A percentile compares a stretch with the other conserved stretches of the same genome.
Conservation (phyloP, 1,284 basidiomycete genomes). For the Heliocybe sulcata region DNA sequence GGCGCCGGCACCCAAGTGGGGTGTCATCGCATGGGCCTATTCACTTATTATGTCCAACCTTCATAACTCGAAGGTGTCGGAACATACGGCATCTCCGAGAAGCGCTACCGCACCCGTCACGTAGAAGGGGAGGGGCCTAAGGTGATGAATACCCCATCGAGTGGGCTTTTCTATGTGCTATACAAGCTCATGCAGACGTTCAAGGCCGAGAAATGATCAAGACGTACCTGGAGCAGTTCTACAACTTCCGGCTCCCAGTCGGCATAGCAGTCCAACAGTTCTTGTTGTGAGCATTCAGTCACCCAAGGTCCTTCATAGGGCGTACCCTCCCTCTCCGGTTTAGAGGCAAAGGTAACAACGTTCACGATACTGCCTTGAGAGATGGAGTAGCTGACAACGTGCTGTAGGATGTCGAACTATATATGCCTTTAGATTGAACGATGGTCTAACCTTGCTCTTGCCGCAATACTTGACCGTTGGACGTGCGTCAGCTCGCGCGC, state of each 20-base stretch:
- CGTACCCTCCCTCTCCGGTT: constrained; percentile 17
- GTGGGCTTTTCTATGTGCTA: constrained; percentile 22
- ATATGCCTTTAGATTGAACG: not conserved
- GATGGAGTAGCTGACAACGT: constrained; percentile 25
- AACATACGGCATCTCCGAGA: constrained; percentile 20
- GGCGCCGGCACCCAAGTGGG: constrained; percentile 26
- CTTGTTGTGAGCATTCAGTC: constrained; percentile 15
- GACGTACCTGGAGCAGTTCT: constrained; percentile 20
- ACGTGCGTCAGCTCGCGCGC: not conserved
- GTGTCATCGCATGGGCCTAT: constrained; percentile 26
- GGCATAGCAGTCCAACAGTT: constrained; percentile 18
- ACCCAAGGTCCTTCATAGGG: constrained; percentile 21
- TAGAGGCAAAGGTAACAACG: constrained; percentile 20
- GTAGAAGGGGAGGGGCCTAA: constrained; percentile 18
- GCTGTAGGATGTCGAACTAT: constrained; percentile 12
- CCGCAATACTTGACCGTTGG: constrained; percentile 24
- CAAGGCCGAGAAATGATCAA: not conserved
- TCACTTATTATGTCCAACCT: too few species aligned
- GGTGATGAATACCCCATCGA: constrained; percentile 23
- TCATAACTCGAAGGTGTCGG: not conserved
- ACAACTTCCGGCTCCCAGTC: constrained; percentile 25
- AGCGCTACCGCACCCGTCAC: constrained; percentile 16
- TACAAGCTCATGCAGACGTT: not conserved
- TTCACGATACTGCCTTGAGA: constrained; percentile 23
- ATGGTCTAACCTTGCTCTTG: constrained; percentile 18